Evolutionary conservation across 1,139 yeast species (phyloP).

Genomic region (Meyerozyma sp.): DNA sequence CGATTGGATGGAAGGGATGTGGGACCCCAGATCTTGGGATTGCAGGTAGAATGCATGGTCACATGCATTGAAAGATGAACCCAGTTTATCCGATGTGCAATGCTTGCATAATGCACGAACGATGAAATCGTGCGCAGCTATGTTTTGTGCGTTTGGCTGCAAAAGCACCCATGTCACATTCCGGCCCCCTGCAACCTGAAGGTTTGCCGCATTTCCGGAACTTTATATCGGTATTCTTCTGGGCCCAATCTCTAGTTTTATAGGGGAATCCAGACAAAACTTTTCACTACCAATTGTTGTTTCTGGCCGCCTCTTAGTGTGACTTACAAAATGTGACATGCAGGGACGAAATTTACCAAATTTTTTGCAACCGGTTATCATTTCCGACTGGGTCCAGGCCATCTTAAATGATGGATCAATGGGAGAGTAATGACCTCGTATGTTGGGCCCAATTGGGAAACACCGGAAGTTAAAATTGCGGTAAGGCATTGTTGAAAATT

Average conservation of each 20-base stretch:
- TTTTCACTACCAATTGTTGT: not conserved
- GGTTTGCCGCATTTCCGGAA: not conserved
- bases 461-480: not conserved
- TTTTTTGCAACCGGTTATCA: not conserved
- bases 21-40: not conserved
- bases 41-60: not conserved
- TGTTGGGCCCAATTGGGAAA: not conserved
- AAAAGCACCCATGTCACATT: slow-evolving; percentile 1
- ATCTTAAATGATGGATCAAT: not conserved
- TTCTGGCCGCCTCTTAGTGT: not conserved
- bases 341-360: not conserved
- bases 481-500: not conserved
- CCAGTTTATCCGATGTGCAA: too few relatives aligned
- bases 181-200: not conserved
- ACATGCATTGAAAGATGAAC: not conserved
- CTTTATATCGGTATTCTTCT: not conserved
- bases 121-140: not conserved
- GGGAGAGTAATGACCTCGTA: not conserved
- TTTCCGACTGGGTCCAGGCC: not conserved
- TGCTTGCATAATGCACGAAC: too few relatives aligned
- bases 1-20: not conserved
- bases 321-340: not conserved
- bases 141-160: not conserved
- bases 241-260: not conserved
- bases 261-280: not conserved